Conservation (phyloP, 148 eudicot species). For the Fallopia convolvulus region DNA sequence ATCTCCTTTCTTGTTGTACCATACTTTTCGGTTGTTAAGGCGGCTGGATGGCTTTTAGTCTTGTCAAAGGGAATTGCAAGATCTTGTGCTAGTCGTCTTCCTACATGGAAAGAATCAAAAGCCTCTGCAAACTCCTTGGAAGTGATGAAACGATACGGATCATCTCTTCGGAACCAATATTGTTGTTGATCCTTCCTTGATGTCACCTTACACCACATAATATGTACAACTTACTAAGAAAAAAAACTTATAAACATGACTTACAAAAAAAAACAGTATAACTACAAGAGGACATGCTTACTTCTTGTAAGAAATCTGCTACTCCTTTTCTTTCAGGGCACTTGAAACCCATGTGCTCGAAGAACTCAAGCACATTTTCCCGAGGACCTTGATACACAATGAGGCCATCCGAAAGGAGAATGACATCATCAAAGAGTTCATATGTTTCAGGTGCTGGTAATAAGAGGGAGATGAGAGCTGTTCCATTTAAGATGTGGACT, state of each 20-base stretch:
- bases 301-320: slow-evolving; percentile 39
- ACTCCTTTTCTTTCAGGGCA: slow-evolving; percentile 54
- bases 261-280: neutral
- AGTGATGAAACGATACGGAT: slow-evolving; percentile 38
- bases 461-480: slow-evolving; percentile 37
- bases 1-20: slow-evolving; percentile 32
- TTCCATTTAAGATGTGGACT: slow-evolving; percentile 36
- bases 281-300: neutral
- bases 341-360: slow-evolving; percentile 37
- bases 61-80: slow-evolving; percentile 39
- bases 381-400: slow-evolving; percentile 45
- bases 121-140: slow-evolving; percentile 37
- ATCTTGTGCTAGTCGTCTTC: slow-evolving; percentile 21
- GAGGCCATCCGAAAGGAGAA: slow-evolving; percentile 42
- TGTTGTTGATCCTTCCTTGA: slow-evolving; percentile 54
- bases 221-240: neutral
- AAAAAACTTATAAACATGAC: neutral
- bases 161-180: slow-evolving; percentile 31
- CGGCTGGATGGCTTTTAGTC: slow-evolving; percentile 46
- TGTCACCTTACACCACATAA: slow-evolving; percentile 33
- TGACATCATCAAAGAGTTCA: slow-evolving; percentile 44
- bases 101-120: slow-evolving; percentile 39
- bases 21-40: slow-evolving; percentile 36
- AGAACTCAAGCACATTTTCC: slow-evolving; percentile 38
- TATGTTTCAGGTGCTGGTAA: slow-evolving; percentile 52